Percentiles rank a stretch among this genome's conserved stretches.
phyloP scores from a whole-genome alignment of 176 grass and related monocot species.

The Juncus inflexus region DNA sequence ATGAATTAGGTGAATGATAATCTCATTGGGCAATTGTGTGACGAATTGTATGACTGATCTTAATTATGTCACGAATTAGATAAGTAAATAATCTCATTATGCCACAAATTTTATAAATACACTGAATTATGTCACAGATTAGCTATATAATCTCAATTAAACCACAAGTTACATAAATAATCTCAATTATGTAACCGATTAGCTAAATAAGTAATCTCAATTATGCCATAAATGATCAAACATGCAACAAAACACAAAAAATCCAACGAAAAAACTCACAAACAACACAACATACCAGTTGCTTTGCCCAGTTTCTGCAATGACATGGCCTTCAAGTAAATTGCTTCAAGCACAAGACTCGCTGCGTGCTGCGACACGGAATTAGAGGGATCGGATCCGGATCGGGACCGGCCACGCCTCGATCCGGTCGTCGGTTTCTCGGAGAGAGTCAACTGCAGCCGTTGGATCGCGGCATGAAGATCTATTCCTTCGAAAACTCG shows the following conservation, averaged over 20 bases:
- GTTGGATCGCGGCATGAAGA: constrained; percentile 79
- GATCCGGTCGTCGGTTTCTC: constrained; percentile 5
- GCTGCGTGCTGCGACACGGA: constrained; percentile 83
- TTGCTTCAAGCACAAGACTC: constrained; percentile 92
- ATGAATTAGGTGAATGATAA: too few relatives aligned
- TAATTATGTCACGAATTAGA: constrained; percentile 1
- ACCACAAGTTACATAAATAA: too few relatives aligned
- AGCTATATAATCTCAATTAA: too few relatives aligned
- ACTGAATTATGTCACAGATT: too few relatives aligned
- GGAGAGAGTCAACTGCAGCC: constrained; percentile 64
- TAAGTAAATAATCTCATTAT: neutral
- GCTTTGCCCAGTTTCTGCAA: constrained; percentile 81
- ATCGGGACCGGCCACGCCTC: constrained; percentile 39
- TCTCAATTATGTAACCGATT: too few relatives aligned
- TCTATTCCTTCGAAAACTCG: constrained; percentile 91
- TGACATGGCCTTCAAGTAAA: constrained; percentile 97
- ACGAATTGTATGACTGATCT: neutral
- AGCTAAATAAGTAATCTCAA: too few relatives aligned
- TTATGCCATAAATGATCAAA: too few relatives aligned
- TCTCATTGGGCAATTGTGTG: too few relatives aligned
- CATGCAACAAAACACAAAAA: too few relatives aligned
- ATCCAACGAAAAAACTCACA: too few relatives aligned
- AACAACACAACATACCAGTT: constrained; percentile 42
- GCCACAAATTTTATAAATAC: too few relatives aligned
- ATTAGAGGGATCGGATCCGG: constrained; percentile 41